Evolutionary conservation across 306 rosid genomes (phyloP).

Genomic region (Quercus variabilis): DNA sequence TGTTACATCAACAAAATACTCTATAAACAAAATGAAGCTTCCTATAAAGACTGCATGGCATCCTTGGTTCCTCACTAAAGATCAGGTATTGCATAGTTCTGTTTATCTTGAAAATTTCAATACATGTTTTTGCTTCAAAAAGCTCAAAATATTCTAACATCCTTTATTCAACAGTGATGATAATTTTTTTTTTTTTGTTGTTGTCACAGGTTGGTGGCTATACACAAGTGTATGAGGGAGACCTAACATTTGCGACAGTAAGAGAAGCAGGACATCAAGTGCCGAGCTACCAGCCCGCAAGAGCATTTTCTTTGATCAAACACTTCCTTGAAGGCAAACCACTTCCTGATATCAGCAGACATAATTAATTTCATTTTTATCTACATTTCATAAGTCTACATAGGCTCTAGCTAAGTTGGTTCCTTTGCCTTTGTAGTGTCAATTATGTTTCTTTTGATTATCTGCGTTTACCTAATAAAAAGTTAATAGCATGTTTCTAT

Average conservation of each 20-base stretch:
- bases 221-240: conserved; percentile 58
- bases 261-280: conserved; percentile 88
- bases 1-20: conserved; percentile 83
- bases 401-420: too few relatives aligned
- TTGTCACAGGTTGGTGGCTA: conserved; percentile 65
- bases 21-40: conserved; percentile 59
- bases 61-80: conserved; percentile 52
- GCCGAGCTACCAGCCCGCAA: conserved; percentile 74
- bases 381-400: too few relatives aligned
- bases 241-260: conserved; percentile 65
- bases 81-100: conserved; percentile 43
- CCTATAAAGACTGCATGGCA: conserved; percentile 52
- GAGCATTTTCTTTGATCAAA: conserved; percentile 60
- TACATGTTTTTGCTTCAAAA: too few relatives aligned
- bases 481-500: background rate
- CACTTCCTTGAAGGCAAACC: conserved; percentile 63
- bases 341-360: conserved; percentile 38
- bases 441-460: background rate
- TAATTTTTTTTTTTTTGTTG: background rate
- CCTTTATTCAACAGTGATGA: too few relatives aligned
- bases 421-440: background rate
- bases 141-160: too few relatives aligned
- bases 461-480: background rate
- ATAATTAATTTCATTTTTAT: background rate
- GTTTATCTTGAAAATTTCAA: too few relatives aligned